These are phyloP conservation scores for Rutstroemia sp. DNA, from an alignment of 2,329 filamentous ascomycete genomes.

Conservation along the genomic window DNA sequence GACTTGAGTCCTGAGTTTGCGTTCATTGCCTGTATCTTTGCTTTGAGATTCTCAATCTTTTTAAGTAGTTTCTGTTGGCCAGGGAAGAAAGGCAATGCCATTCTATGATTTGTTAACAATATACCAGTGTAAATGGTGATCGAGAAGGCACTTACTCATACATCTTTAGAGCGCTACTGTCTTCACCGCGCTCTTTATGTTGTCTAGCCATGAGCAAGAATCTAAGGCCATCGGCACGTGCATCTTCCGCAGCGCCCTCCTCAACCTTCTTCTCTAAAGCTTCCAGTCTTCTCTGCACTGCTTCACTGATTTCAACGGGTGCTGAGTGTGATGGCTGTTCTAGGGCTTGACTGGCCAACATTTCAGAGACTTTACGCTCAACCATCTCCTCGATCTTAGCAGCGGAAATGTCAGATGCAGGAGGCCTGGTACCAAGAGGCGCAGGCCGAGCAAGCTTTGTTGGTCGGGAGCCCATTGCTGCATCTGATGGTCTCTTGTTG, in stretches of 20 bases:
- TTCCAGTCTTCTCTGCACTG: conserved; percentile 74
- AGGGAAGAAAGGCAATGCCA: conserved; percentile 79
- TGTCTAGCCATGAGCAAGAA: conserved; percentile 88
- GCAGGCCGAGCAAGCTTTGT: conserved; percentile 40
- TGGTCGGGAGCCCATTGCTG: conserved; percentile 32
- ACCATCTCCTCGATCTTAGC: conserved; percentile 86
- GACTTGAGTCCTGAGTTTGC: conserved; percentile 18
- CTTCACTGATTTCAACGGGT: conserved; percentile 56
- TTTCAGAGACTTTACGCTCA: conserved; percentile 84
- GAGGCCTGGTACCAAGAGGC: conserved; percentile 20
- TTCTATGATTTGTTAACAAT: conserved; percentile 35
- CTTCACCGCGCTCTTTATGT: conserved; percentile 76
- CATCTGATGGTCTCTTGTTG: conserved; percentile 30
- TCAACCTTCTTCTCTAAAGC: conserved; percentile 83
- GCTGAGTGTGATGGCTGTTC: conserved; percentile 43
- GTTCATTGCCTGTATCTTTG: conserved; percentile 39
- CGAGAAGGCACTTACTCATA: conserved; percentile 39
- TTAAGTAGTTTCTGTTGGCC: conserved; percentile 69
- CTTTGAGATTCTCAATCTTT: conserved; percentile 59
- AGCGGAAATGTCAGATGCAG: conserved; percentile 46
- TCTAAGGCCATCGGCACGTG: conserved; percentile 72
- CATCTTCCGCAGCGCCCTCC: conserved; percentile 55
- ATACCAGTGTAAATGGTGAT: background rate
- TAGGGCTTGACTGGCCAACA: conserved; percentile 66
- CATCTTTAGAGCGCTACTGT: conserved; percentile 71